phyloP scores from a whole-genome alignment of 2,329 filamentous ascomycete genomes.

The Pseudocercospora eumusae region DNA sequence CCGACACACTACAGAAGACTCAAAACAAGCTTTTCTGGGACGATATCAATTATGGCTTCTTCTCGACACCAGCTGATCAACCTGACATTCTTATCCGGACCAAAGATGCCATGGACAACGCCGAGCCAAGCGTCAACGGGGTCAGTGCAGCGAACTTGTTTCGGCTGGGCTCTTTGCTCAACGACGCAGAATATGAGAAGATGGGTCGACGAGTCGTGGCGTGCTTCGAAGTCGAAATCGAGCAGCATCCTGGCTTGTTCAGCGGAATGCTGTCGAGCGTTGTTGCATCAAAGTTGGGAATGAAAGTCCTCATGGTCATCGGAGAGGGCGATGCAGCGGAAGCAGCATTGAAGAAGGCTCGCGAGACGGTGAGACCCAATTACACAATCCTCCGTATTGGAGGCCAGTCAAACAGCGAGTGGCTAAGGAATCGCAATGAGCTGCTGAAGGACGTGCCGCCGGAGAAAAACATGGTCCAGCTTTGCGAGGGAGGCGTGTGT shows the following conservation, averaged over 20 bases:
- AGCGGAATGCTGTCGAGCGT: conserved; percentile 75
- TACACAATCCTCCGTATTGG: conserved; percentile 44
- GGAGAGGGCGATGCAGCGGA: conserved; percentile 49
- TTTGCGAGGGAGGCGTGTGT: conserved; percentile 49
- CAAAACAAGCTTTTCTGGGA: conserved; percentile 82
- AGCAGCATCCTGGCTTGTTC: conserved; percentile 92
- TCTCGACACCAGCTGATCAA: conserved; percentile 64
- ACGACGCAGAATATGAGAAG: conserved; percentile 63
- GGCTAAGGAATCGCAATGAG: conserved; percentile 55
- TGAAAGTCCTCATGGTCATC: conserved; percentile 60
- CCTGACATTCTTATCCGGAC: conserved; percentile 77
- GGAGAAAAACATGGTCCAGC: conserved; percentile 46
- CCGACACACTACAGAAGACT: conserved; percentile 73
- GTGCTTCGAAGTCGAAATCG: conserved; percentile 86
- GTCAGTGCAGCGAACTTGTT: conserved; percentile 86
- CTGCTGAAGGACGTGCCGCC: conserved; percentile 47
- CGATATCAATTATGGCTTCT: conserved; percentile 62
- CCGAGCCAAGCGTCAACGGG: conserved; percentile 86
- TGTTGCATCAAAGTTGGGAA: conserved; percentile 72
- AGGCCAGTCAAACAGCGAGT: conserved; percentile 43
- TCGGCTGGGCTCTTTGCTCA: conserved; percentile 70
- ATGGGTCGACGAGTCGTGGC: conserved; percentile 73
- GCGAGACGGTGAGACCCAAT: conserved; percentile 42
- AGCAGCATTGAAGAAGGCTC: conserved; percentile 45
- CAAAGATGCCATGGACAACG: conserved; percentile 93